Base-by-base conservation (phyloP, 2,329 filamentous ascomycete species). In the Penicillium sp. region DNA sequence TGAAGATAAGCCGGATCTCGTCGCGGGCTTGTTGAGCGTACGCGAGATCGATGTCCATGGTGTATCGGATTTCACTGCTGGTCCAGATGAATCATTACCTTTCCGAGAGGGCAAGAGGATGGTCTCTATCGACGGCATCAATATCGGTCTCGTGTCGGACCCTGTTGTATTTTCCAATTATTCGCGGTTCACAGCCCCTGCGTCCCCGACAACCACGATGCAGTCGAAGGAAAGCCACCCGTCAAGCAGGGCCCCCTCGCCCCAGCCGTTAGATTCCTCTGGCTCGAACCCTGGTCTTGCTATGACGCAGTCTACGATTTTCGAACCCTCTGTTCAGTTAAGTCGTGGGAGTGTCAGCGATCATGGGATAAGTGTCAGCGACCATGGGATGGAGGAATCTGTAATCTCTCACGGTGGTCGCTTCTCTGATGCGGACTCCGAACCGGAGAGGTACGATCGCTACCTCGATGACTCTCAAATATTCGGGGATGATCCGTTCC, bases 141-240 rank as follows among this genome's bases (percentile, higher is more conserved):
- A 70, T 46, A 62, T 72, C 16, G 66, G 72, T 38, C 55, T 78
- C 3, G 62, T 77, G 14, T 76, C 74, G 3, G 73, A 77, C 49
- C 66, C 72, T 3, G 65, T 69, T 3, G 70, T 73, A n/a, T 77
- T 78, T 42, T 69, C 71, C 3, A 72, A 69, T 20, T 69, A 73
- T 53, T 65, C 71, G 34, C 62, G 64, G 4, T 72, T 72, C 28
- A 57, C 57, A 4, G 48, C 54, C 7, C 66, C 62, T 29, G 47
- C 57, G 3, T 69, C 63, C 9, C 64, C 67, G 9, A 58, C 63
- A 16, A 63, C 63, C 23, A 63, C 63, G 9, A 60, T 63, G 50
- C 63, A 62, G 8, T 64, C 65, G 11, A 67, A 65, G 39, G 52
- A 49, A n/a, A 65, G 61, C 40, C 59, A 60, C 22, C 47, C 57